A percentile compares a stretch with the other conserved stretches of the same genome.
Evolutionary conservation across 805 yeast species (phyloP).

Genomic region (Saccharomycopsis sp.): DNA sequence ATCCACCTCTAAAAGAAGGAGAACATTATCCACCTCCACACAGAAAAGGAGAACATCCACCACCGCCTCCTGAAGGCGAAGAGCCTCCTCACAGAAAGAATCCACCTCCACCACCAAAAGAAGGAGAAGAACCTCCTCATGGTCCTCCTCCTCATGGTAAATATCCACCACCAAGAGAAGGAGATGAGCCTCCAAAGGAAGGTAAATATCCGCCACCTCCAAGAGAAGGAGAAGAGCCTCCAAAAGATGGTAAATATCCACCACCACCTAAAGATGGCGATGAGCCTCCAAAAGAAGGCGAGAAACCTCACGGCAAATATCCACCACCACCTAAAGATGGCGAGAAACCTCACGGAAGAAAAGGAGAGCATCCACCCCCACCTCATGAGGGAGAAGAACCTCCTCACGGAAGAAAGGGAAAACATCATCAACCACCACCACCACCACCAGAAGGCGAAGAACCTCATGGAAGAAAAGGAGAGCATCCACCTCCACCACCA

Average conservation of each 20-base stretch:
- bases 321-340: neutral
- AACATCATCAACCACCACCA: neutral
- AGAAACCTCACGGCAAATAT: neutral
- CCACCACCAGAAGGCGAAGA: neutral
- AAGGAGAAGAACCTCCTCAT: neutral
- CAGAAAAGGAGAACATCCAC: neutral
- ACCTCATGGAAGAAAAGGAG: neutral
- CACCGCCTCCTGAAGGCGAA: conserved; percentile 5
- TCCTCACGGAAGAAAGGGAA: neutral
- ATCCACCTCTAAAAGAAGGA: neutral
- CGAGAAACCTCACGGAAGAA: neutral
- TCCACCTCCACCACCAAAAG: neutral
- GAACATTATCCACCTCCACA: neutral
- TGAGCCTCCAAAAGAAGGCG: neutral
- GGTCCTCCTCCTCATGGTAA: neutral
- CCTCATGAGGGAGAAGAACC: neutral
- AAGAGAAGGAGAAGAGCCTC: neutral
- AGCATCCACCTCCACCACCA: neutral
- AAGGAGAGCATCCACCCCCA: neutral
- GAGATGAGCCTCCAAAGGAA: neutral
- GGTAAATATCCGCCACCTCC: neutral
- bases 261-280: neutral
- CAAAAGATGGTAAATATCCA: neutral
- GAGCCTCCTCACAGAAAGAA: neutral
- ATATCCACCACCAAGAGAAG: no score